Evolutionary conservation across 805 yeast genomes (phyloP), one percentile per base, ranked within the genome.

Genomic region (Phaffomyces thermotolerans): DNA sequence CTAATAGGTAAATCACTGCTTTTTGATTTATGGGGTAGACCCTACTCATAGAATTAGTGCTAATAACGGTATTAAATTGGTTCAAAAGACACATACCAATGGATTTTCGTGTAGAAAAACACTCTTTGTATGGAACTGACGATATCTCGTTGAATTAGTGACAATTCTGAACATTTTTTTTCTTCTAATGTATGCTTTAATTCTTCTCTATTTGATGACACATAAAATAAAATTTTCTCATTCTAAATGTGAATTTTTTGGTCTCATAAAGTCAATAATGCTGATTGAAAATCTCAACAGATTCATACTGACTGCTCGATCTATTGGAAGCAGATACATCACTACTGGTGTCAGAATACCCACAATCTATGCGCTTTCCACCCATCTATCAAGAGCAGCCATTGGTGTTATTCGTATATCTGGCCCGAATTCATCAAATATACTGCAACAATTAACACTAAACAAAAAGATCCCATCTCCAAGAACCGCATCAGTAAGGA

Each of bases 331-430:
- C 9, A 27, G 29, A 27, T 6, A 27, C 29, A 27, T 27, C 29
- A 1, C 29, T 6, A 27, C 3, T 10, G 8, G 18, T 13, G 41
- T 39, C 8, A 43, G 40, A 8, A 36, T 54, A 25, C 83, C 93
- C 9, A 93, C 99, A 0, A 81, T 93, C 1, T 93, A 83, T 66
- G 99, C 99, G 0, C 66, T 89, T 15, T 87, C 98, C 0, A 91
- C 98, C 0, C 79, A 84, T 8, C 77, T 84, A 0, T 80, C 88
- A 1, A 72, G 82, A 46, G 75, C 97, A 0, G 99, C 97, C 0
- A 79, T 93, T 22, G 95, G 89, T 0, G 87, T 93, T 1, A 71
- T 93, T 4, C 69, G 99, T 39, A 66, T 90, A 0, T 79, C 95
- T 1, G 99, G 99, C 0, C 68, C 88, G 0, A 75, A 75, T 22